These are phyloP conservation scores for Apiotrichum veenhuisii DNA, from an alignment of 1,284 basidiomycete genomes.

Conservation along the genomic window DNA sequence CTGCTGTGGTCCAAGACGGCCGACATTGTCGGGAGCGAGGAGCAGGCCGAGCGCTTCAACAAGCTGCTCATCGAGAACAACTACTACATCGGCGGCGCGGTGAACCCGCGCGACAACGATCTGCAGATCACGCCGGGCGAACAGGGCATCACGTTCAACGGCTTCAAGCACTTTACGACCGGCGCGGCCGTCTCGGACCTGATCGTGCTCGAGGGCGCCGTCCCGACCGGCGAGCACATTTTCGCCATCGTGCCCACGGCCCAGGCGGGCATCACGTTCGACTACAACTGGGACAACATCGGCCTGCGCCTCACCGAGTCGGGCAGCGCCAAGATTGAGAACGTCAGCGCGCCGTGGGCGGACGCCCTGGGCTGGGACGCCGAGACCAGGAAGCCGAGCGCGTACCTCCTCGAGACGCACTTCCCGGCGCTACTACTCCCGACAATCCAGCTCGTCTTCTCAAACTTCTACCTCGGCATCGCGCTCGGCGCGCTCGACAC, in stretches of 20 bases:
- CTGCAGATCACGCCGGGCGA: slow-evolving; percentile 30
- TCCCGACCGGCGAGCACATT: slow-evolving; percentile 26
- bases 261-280: slow-evolving; percentile 39
- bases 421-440: slow-evolving; percentile 45
- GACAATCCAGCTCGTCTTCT: slow-evolving; percentile 43
- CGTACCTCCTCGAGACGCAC: neutral
- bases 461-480: slow-evolving; percentile 45
- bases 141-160: slow-evolving; percentile 34
- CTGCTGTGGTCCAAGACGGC: slow-evolving; percentile 5
- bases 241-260: slow-evolving; percentile 36
- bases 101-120: slow-evolving; percentile 45
- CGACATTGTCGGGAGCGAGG: slow-evolving; percentile 4
- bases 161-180: slow-evolving; percentile 44
- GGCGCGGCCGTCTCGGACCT: slow-evolving; percentile 43
- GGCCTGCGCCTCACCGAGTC: slow-evolving; percentile 43
- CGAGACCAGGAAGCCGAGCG: neutral
- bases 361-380: slow-evolving; percentile 30
- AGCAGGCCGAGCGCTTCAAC: slow-evolving; percentile 2
- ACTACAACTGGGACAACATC: slow-evolving; percentile 47
- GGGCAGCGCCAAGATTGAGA: slow-evolving; percentile 34
- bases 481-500: slow-evolving; percentile 39
- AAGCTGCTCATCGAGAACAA: slow-evolving; percentile 9
- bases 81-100: slow-evolving; percentile 39
- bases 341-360: slow-evolving; percentile 34
- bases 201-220: slow-evolving; percentile 40